phyloP scores from a whole-genome alignment of 2,329 filamentous ascomycete genomes.

The Pezicula neosporulosa region DNA sequence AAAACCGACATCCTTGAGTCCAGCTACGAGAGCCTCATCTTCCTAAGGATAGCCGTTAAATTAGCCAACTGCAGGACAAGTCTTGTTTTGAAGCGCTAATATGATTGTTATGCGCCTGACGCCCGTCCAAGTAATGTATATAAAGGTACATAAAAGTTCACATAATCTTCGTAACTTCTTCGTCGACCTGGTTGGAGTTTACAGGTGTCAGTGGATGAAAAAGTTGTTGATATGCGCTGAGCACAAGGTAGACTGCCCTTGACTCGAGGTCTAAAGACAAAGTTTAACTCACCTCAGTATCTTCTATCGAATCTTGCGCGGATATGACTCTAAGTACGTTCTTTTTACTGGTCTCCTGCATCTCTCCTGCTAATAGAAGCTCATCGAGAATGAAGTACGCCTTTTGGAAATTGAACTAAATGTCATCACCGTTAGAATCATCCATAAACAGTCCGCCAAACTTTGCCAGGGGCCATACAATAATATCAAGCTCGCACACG shows the following conservation, averaged over 20 bases:
- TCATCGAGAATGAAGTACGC: slow-evolving; percentile 99
- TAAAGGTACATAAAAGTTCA: slow-evolving; percentile 17
- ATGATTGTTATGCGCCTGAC: slow-evolving; percentile 7
- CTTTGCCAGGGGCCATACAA: not conserved
- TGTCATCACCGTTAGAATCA: not conserved
- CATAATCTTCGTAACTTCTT: slow-evolving; percentile 34
- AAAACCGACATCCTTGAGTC: not conserved
- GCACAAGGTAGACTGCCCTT: not conserved
- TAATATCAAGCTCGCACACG: slow-evolving; percentile 71
- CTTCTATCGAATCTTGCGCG: slow-evolving; percentile 95
- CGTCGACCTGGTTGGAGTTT: slow-evolving; percentile 38
- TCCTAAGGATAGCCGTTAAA: not conserved
- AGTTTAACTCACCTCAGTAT: slow-evolving; percentile 80
- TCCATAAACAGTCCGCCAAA: not conserved
- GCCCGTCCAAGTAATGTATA: slow-evolving; percentile 13
- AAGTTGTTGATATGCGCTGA: not conserved
- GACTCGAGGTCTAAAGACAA: slow-evolving; percentile 3
- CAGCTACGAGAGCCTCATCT: not conserved
- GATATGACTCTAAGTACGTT: slow-evolving; percentile 94
- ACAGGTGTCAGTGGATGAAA: slow-evolving; percentile 50
- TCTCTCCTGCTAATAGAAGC: slow-evolving; percentile 87
- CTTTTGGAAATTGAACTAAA: slow-evolving; percentile 92
- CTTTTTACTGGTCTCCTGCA: slow-evolving; percentile 99
- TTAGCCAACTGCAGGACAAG: not conserved
- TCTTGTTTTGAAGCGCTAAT: not conserved